These are phyloP conservation scores for Coriaria nepalensis DNA, from an alignment of 306 rosid genomes.

Conservation along the genomic window DNA sequence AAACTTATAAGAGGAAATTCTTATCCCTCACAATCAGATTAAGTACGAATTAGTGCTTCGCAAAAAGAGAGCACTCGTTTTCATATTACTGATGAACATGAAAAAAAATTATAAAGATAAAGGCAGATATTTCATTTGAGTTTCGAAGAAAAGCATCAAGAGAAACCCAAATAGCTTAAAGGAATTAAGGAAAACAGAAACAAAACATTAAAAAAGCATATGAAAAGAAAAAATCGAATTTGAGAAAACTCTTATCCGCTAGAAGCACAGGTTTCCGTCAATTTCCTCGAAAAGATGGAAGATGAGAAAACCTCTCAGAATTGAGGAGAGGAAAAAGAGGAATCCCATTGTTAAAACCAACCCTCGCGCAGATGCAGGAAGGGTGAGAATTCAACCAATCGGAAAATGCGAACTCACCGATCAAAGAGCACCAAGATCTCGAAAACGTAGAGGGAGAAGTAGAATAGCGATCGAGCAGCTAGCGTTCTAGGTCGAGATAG, in stretches of 20 bases:
- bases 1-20: too few relatives aligned
- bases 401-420: conserved; percentile 16
- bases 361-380: conserved; percentile 4
- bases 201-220: background rate
- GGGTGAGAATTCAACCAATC: conserved; percentile 9
- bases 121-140: too few relatives aligned
- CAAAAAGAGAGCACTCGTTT: too few relatives aligned
- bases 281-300: conserved; percentile 3
- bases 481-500: background rate
- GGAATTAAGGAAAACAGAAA: background rate
- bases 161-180: background rate
- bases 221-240: background rate
- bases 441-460: background rate
- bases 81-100: too few relatives aligned
- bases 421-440: conserved; percentile 12
- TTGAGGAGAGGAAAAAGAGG: background rate
- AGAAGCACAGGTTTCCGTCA: conserved; percentile 1
- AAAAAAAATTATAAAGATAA: too few relatives aligned
- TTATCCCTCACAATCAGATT: too few relatives aligned
- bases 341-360: background rate
- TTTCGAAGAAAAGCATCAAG: background rate
- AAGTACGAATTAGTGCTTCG: too few relatives aligned
- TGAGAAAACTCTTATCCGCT: background rate
- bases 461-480: conserved; percentile 17
- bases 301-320: background rate